These are phyloP conservation scores for Sphagnum magellanicum DNA, from an alignment of 228 moss, liverwort and hornwort species.

Conservation along the genomic window DNA sequence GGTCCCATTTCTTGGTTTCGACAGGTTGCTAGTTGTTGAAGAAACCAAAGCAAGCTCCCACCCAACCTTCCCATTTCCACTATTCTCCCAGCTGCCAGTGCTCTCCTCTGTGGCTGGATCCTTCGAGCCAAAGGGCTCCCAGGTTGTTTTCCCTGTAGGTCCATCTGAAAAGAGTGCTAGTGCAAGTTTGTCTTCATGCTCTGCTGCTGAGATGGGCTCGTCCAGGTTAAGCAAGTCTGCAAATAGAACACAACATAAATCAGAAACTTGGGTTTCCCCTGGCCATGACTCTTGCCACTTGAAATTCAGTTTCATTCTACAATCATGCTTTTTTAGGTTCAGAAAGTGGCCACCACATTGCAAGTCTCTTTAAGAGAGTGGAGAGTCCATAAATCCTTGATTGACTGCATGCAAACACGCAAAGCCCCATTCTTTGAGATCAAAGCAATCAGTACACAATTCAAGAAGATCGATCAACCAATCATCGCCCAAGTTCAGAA, in stretches of 20 bases:
- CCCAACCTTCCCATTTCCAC: slow-evolving; percentile 68
- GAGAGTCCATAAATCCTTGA: neutral
- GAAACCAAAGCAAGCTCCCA: slow-evolving; percentile 95
- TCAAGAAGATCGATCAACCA: too few species aligned
- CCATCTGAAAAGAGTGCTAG: slow-evolving; percentile 75
- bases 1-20: slow-evolving; percentile 46
- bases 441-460: too few species aligned
- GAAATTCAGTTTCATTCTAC: too few species aligned
- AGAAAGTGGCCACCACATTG: neutral
- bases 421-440: too few species aligned
- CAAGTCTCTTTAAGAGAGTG: too few species aligned
- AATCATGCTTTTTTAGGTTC: neutral
- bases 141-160: slow-evolving; percentile 31
- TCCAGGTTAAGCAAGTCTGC: slow-evolving; percentile 53
- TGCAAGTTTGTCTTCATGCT: slow-evolving; percentile 74
- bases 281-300: too few species aligned
- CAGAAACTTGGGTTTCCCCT: neutral
- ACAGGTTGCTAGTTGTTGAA: slow-evolving; percentile 70
- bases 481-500: neutral
- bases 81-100: slow-evolving; percentile 13
- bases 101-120: neutral
- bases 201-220: slow-evolving; percentile 50
- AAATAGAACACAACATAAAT: neutral
- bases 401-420: too few species aligned
- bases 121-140: slow-evolving; percentile 35